A percentile compares a stretch with the other conserved stretches of the same genome.
Evolutionary conservation across 2,329 filamentous ascomycete genomes (phyloP).

Genomic region (Plectosphaerella sp.): DNA sequence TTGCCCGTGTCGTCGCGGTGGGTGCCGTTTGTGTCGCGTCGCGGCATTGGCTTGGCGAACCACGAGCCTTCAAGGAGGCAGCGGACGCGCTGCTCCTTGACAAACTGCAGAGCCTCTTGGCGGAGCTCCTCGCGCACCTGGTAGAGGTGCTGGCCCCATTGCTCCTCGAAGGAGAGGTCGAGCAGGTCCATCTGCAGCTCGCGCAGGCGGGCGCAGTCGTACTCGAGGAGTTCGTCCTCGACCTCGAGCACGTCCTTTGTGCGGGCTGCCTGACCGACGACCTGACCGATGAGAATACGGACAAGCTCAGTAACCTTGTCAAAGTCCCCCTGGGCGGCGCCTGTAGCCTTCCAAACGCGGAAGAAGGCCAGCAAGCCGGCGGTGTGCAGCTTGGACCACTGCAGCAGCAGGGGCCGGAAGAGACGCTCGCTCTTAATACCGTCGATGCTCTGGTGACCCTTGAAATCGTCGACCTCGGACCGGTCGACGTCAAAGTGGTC

Average conservation of each 20-base stretch:
- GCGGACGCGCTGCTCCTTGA: slow-evolving; percentile 92
- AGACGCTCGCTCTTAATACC: slow-evolving; percentile 74
- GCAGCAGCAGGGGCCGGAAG: slow-evolving; percentile 81
- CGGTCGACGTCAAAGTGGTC: slow-evolving; percentile 95
- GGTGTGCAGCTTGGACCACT: slow-evolving; percentile 89
- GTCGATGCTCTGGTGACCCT: slow-evolving; percentile 71
- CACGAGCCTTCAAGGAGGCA: slow-evolving; percentile 86
- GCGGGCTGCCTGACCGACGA: slow-evolving; percentile 76
- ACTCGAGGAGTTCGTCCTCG: slow-evolving; percentile 83
- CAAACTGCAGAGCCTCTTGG: slow-evolving; percentile 88
- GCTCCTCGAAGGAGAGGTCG: slow-evolving; percentile 87
- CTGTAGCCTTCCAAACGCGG: slow-evolving; percentile 86
- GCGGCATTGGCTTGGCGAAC: slow-evolving; percentile 59
- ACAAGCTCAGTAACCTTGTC: slow-evolving; percentile 90
- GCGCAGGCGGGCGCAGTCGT: slow-evolving; percentile 73
- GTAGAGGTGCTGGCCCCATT: slow-evolving; percentile 84
- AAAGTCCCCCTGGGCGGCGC: slow-evolving; percentile 81
- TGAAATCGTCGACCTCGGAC: slow-evolving; percentile 72
- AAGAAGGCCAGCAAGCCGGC: slow-evolving; percentile 84
- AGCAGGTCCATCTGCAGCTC: slow-evolving; percentile 91
- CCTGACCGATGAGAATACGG: slow-evolving; percentile 83
- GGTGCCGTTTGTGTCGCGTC: slow-evolving; percentile 26
- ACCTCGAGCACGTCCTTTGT: slow-evolving; percentile 82
- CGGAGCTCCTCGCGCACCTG: slow-evolving; percentile 90
- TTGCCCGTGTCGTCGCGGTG: neutral